These are phyloP conservation scores for Brassica rapa DNA, from an alignment of 345 rosid genomes.

Conservation along the genomic window DNA sequence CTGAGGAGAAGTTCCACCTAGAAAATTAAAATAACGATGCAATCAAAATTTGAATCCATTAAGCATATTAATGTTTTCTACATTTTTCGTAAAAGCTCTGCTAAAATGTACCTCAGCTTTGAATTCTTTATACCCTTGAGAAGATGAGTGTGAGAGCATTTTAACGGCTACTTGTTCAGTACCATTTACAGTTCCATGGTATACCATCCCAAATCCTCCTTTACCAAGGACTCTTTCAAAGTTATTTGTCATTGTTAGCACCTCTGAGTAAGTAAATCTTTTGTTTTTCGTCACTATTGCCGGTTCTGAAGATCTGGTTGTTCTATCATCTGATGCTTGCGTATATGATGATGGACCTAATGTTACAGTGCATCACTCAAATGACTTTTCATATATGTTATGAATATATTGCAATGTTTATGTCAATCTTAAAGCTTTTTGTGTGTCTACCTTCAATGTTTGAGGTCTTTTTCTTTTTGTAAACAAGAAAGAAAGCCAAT, in stretches of 20 bases:
- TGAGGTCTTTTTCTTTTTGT: slow-evolving; percentile 28
- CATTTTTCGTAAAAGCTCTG: background rate
- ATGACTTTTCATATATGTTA: background rate
- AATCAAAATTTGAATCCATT: background rate
- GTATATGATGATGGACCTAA: slow-evolving; percentile 12
- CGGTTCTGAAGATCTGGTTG: slow-evolving; percentile 18
- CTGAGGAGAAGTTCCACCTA: slow-evolving; percentile 50
- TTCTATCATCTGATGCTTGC: slow-evolving; percentile 15
- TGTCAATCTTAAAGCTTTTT: background rate
- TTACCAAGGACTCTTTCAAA: slow-evolving; percentile 46
- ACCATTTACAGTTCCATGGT: slow-evolving; percentile 44
- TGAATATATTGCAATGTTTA: background rate
- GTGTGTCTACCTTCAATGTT: slow-evolving; percentile 26
- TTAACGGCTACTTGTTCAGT: slow-evolving; percentile 49
- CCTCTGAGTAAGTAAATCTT: slow-evolving; percentile 41
- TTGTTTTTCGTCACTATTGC: slow-evolving; percentile 28
- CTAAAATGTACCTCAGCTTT: slow-evolving; percentile 46
- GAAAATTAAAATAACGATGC: background rate
- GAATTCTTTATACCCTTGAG: slow-evolving; percentile 54
- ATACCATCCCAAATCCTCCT: slow-evolving; percentile 55
- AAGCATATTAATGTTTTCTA: background rate
- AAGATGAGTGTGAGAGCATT: slow-evolving; percentile 49
- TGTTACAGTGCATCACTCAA: background rate
- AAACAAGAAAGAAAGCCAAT: slow-evolving; percentile 23
- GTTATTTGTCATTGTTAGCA: slow-evolving; percentile 45